Conservation (phyloP, 106 monocot species). For the Dendrobium nobile region DNA sequence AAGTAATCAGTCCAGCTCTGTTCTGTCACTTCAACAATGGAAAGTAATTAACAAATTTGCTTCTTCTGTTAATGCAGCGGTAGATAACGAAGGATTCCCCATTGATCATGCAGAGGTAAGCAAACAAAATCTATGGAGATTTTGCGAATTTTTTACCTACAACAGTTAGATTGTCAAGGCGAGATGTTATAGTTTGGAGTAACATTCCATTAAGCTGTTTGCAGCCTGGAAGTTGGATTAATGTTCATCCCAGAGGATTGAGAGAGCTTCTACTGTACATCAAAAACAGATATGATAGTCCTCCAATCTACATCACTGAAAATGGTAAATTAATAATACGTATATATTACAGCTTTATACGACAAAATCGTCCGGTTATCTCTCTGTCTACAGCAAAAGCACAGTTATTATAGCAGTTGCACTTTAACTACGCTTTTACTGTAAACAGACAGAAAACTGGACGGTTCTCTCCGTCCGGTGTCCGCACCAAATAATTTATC, state of each 20-base stretch:
- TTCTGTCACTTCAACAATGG: too few species aligned
- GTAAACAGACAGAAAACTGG: too few species aligned
- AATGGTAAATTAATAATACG: conserved; percentile 2
- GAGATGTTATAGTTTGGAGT: not conserved
- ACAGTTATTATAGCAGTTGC: too few species aligned
- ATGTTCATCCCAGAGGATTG: conserved; percentile 9
- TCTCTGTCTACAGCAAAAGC: too few species aligned
- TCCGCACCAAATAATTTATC: too few species aligned
- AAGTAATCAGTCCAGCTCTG: too few species aligned
- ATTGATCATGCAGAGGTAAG: conserved; percentile 9
- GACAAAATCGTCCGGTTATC: too few species aligned
- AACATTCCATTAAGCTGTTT: too few species aligned
- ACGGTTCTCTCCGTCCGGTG: too few species aligned
- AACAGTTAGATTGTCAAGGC: not conserved
- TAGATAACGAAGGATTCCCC: not conserved
- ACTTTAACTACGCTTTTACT: too few species aligned
- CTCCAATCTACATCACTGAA: conserved; percentile 17
- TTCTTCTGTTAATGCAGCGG: not conserved
- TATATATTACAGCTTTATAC: too few species aligned
- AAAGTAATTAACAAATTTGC: too few species aligned
- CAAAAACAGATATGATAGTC: conserved; percentile 6
- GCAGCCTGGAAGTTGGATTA: conserved; percentile 13
- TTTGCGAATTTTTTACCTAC: not conserved
- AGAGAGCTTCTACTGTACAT: conserved; percentile 5
- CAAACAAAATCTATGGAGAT: not conserved